phyloP scores from a whole-genome alignment of 2,329 filamentous ascomycete species.

The Claviceps purpurea region DNA sequence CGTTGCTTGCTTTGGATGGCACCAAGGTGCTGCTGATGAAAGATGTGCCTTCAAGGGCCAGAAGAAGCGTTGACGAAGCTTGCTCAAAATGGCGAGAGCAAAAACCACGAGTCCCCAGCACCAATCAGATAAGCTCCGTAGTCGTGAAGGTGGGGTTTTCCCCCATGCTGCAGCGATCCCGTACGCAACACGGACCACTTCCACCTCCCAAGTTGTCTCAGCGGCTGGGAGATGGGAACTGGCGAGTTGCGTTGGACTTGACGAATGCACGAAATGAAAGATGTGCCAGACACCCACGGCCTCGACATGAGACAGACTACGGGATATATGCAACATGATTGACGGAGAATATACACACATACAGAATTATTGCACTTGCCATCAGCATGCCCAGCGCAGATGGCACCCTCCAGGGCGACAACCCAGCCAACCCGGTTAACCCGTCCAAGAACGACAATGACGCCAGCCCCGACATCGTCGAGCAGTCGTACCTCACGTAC shows the following conservation, averaged over 20 bases:
- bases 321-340: neutral
- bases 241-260: neutral
- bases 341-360: constrained; percentile 9
- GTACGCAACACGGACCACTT: neutral
- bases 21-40: neutral
- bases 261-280: neutral
- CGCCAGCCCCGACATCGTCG: constrained; percentile 30
- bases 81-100: neutral
- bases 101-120: neutral
- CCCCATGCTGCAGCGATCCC: neutral
- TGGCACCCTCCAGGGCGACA: neutral
- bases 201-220: neutral
- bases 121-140: neutral
- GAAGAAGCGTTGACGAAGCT: neutral
- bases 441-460: constrained; percentile 8
- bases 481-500: constrained; percentile 46
- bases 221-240: neutral
- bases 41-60: neutral
- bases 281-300: neutral
- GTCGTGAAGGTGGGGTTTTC: neutral
- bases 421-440: constrained; percentile 5
- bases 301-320: neutral
- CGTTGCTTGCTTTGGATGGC: neutral
- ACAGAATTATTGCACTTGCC: neutral
- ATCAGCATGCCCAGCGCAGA: neutral